Conservation (phyloP, 1,284 basidiomycete species). For the Coniferiporia weirii region DNA sequence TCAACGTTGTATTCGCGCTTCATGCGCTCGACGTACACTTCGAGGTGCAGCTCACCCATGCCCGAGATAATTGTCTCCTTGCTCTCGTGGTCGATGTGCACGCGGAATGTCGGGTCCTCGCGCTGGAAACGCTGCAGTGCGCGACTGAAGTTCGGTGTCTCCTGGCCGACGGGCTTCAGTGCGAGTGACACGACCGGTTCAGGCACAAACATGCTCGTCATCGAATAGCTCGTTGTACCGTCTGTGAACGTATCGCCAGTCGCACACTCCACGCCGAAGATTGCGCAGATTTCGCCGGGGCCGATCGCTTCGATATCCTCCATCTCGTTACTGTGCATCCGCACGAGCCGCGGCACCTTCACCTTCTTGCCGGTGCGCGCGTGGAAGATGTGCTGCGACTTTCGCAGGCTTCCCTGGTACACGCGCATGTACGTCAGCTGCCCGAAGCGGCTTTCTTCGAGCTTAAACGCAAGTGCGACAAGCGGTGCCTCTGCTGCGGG, state of each 20-base stretch:
- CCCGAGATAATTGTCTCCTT: slow-evolving; percentile 99
- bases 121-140: slow-evolving; percentile 98
- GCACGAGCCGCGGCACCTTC: slow-evolving; percentile 95
- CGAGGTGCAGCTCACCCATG: slow-evolving; percentile 98
- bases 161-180: slow-evolving; percentile 87
- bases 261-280: slow-evolving; percentile 98
- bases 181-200: slow-evolving; percentile 97
- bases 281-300: slow-evolving; percentile 99
- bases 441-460: slow-evolving; percentile 96
- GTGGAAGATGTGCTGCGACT: slow-evolving; percentile 85
- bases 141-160: slow-evolving; percentile 94
- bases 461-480: slow-evolving; percentile 96
- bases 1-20: slow-evolving; percentile 95
- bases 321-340: slow-evolving; percentile 99
- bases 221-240: slow-evolving; percentile 80
- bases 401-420: slow-evolving; percentile 91
- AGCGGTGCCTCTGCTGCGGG: slow-evolving; percentile 85
- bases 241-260: slow-evolving; percentile 98
- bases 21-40: slow-evolving; percentile 99
- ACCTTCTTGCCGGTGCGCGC: slow-evolving; percentile 95
- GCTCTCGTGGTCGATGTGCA: slow-evolving; percentile 91
- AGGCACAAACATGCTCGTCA: slow-evolving; percentile 99
- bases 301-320: slow-evolving; percentile 96
- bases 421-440: slow-evolving; percentile 99
- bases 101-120: slow-evolving; percentile 98